Conservation (phyloP, 805 yeast genomes). For the Candida schatavii region DNA sequence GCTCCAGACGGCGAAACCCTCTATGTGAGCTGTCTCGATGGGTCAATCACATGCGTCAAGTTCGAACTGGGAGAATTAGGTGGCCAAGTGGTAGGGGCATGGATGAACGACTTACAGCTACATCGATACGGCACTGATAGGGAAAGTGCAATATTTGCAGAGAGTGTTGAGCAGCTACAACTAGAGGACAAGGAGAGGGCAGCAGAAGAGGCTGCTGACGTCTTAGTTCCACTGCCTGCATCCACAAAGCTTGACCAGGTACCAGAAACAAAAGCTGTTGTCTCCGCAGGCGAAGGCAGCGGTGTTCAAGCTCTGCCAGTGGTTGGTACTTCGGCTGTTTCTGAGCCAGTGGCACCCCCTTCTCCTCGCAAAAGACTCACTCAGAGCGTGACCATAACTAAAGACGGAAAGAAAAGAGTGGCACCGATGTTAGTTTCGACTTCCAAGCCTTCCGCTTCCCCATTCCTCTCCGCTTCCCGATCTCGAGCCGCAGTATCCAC, state of each 20-base stretch:
- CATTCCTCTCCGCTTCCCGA: constrained; percentile 10
- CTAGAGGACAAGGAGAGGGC: constrained; percentile 49
- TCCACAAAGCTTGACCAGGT: not conserved
- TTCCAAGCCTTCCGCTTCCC: constrained; percentile 22
- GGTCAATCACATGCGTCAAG: constrained; percentile 64
- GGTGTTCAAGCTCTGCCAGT: not conserved
- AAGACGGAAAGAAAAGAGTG: constrained; percentile 74
- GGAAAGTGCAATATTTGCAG: constrained; percentile 82
- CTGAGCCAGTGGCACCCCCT: not conserved
- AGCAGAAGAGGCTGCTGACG: not conserved
- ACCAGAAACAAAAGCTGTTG: not conserved
- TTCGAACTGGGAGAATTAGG: constrained; percentile 71
- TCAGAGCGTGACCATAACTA: constrained; percentile 60
- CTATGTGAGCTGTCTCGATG: constrained; percentile 82
- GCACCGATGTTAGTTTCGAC: constrained; percentile 63
- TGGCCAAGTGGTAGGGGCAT: constrained; percentile 53
- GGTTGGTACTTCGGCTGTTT: not conserved
- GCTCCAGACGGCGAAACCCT: constrained; percentile 71
- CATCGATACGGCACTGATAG: constrained; percentile 86
- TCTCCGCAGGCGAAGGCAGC: not conserved
- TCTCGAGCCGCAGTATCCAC: too few species aligned
- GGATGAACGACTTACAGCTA: constrained; percentile 62
- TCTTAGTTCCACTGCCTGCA: not conserved
- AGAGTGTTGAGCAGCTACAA: constrained; percentile 72
- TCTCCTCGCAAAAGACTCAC: constrained; percentile 24